phyloP scores from a whole-genome alignment of 2,329 filamentous ascomycete species.

The Leptodontidium sp. region DNA sequence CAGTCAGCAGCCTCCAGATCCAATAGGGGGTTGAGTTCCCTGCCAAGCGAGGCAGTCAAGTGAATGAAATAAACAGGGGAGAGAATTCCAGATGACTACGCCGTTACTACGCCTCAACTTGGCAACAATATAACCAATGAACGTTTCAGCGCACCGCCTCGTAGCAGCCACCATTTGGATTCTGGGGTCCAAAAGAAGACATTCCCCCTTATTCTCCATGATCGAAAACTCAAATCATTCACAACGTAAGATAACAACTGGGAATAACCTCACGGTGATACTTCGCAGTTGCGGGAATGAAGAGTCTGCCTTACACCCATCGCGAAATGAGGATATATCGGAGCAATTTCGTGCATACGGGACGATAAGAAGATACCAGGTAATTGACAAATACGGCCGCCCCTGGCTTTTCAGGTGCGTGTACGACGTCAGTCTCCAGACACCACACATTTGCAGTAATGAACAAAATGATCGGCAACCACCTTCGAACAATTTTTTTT shows the following conservation, averaged over 20 bases:
- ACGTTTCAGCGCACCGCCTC: neutral
- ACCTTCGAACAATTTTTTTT: too few species aligned
- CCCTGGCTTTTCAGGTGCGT: neutral
- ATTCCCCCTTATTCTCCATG: neutral
- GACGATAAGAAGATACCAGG: neutral
- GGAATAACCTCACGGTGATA: neutral
- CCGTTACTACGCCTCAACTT: neutral
- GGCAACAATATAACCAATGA: neutral
- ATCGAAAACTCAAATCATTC: neutral
- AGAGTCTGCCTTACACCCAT: neutral
- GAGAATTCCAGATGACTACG: too few species aligned
- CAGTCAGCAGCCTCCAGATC: neutral
- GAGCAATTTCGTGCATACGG: neutral
- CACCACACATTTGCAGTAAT: too few species aligned
- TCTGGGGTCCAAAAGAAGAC: conserved; percentile 2
- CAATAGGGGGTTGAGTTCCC: neutral
- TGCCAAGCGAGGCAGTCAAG: neutral
- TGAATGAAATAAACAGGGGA: neutral
- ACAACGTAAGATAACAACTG: neutral
- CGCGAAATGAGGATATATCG: neutral
- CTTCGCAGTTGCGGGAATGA: neutral
- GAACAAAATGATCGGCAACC: too few species aligned
- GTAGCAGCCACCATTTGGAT: conserved; percentile 6
- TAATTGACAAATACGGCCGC: neutral
- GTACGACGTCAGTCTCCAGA: too few species aligned